Evolutionary conservation across 2,329 filamentous ascomycete genomes (phyloP).

Genomic region (Basipetospora chlamydospora): DNA sequence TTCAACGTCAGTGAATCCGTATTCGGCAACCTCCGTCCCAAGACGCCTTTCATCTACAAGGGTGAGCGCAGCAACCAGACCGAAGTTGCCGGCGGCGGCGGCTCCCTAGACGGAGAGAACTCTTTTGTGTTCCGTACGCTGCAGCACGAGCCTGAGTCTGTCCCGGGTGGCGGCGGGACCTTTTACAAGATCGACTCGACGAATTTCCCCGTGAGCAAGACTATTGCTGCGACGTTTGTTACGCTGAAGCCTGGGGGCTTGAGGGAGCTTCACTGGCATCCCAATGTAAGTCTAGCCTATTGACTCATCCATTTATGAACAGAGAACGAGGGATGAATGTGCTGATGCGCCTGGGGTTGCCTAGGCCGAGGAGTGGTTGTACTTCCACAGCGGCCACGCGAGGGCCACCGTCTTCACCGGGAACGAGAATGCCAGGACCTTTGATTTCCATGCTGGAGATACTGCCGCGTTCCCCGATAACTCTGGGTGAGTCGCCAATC

Average conservation of each 20-base stretch:
- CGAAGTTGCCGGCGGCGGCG: conserved; percentile 24
- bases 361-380: conserved; percentile 55
- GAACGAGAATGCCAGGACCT: conserved; percentile 44
- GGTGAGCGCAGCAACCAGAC: conserved; percentile 33
- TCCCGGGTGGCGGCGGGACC: conserved; percentile 44
- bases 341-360: background rate
- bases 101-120: conserved; percentile 33
- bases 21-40: conserved; percentile 41
- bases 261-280: conserved; percentile 56
- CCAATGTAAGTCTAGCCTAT: conserved; percentile 35
- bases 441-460: conserved; percentile 53
- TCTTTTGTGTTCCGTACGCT: conserved; percentile 49
- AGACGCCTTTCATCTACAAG: conserved; percentile 43
- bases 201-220: conserved; percentile 52
- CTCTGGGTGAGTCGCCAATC: conserved; percentile 24
- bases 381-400: conserved; percentile 49
- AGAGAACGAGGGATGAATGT: too few relatives aligned
- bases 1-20: conserved; percentile 47
- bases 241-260: conserved; percentile 47
- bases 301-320: too few relatives aligned
- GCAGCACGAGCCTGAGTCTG: conserved; percentile 37
- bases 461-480: conserved; percentile 56
- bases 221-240: conserved; percentile 50
- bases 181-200: conserved; percentile 51
- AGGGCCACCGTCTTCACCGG: conserved; percentile 53